A percentile compares a stretch with the other conserved stretches of the same genome.
phyloP scores from a whole-genome alignment of 2,329 filamentous ascomycete genomes.

The Fusarium sp. region DNA sequence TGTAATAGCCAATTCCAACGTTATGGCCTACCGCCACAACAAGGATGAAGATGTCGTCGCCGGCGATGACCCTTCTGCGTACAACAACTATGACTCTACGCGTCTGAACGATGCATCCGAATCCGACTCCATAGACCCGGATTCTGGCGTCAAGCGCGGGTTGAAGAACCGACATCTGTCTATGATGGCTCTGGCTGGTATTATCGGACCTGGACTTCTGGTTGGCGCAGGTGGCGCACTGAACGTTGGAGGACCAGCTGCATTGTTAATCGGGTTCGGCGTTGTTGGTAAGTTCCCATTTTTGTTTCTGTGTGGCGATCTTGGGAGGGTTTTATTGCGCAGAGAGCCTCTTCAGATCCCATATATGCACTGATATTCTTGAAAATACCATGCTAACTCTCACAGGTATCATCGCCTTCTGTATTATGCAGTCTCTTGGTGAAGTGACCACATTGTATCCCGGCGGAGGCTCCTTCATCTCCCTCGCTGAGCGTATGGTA shows the following conservation, averaged over 20 bases:
- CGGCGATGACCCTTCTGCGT: constrained; percentile 36
- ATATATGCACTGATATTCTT: not conserved
- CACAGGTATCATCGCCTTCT: constrained; percentile 69
- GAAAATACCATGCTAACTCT: constrained; percentile 29
- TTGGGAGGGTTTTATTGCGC: not conserved
- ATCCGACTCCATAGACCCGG: constrained; percentile 64
- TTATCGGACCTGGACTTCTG: constrained; percentile 76
- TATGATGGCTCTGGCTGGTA: constrained; percentile 74
- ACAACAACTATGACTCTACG: constrained; percentile 36
- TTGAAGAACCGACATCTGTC: constrained; percentile 75
- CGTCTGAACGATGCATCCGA: constrained; percentile 45
- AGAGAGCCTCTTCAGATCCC: not conserved
- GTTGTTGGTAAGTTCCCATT: constrained; percentile 64
- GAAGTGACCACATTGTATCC: constrained; percentile 81
- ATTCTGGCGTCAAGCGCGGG: constrained; percentile 75
- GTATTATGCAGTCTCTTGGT: constrained; percentile 78
- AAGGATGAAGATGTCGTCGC: constrained; percentile 38
- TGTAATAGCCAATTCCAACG: constrained; percentile 9
- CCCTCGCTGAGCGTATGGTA: constrained; percentile 76
- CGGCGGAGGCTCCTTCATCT: constrained; percentile 77
- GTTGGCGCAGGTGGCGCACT: constrained; percentile 79
- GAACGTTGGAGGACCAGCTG: constrained; percentile 75
- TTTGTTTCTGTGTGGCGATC: not conserved
- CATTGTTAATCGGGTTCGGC: constrained; percentile 78
- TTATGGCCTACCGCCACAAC: constrained; percentile 28